Conservation (phyloP, 2,329 filamentous ascomycete species). For the Monosporascus sp. region DNA sequence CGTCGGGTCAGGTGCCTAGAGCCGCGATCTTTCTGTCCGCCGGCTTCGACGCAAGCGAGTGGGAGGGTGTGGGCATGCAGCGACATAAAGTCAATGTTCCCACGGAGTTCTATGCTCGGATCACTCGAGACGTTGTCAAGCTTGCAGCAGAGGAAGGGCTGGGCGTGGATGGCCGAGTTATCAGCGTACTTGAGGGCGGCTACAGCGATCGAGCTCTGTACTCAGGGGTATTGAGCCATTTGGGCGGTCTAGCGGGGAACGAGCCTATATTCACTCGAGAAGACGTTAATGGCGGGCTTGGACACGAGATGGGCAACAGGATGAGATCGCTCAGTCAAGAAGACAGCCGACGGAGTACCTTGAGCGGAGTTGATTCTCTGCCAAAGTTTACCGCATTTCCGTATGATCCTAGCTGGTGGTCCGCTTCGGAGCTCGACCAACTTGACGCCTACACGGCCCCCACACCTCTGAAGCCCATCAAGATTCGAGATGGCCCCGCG, state of each 20-base stretch:
- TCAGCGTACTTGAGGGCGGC: constrained; percentile 92
- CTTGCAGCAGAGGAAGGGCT: constrained; percentile 76
- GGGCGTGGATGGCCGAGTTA: constrained; percentile 73
- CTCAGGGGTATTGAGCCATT: constrained; percentile 83
- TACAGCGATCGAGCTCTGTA: constrained; percentile 89
- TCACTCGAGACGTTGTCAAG: constrained; percentile 78
- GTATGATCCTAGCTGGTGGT: constrained; percentile 72
- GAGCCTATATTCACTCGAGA: constrained; percentile 35
- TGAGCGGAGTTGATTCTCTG: constrained; percentile 22
- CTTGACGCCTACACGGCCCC: constrained; percentile 57
- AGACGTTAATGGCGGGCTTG: constrained; percentile 39
- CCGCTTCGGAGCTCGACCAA: constrained; percentile 56
- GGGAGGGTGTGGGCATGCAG: constrained; percentile 90
- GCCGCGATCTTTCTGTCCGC: constrained; percentile 92
- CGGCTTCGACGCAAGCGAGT: constrained; percentile 95
- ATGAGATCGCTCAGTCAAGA: constrained; percentile 33
- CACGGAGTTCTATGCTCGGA: constrained; percentile 90
- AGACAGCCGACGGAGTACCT: constrained; percentile 24
- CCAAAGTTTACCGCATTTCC: constrained; percentile 29
- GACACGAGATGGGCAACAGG: constrained; percentile 53
- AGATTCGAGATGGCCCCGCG: constrained; percentile 48
- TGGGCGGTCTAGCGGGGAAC: constrained; percentile 70
- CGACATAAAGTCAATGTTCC: constrained; percentile 93
- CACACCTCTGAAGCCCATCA: constrained; percentile 45
- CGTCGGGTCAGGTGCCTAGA: constrained; percentile 59